These are phyloP conservation scores for Pseudogymnoascus sp. DNA, from an alignment of 2,329 filamentous ascomycete genomes.

Conservation along the genomic window DNA sequence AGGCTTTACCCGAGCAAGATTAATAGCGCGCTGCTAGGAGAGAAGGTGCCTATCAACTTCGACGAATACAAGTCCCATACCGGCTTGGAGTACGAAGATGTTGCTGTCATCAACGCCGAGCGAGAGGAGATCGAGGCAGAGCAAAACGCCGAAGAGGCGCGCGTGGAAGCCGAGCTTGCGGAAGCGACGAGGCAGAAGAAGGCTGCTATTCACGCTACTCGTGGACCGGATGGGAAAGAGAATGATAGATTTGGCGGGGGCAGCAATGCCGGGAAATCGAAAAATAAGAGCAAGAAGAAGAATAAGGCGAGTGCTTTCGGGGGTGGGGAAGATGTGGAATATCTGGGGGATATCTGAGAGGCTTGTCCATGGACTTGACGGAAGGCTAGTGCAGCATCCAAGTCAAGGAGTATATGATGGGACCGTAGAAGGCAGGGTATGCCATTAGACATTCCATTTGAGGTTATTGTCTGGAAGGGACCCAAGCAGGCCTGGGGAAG, in stretches of 20 bases:
- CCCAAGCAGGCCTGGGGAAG: not conserved
- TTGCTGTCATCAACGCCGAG: conserved; percentile 50
- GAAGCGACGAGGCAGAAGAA: conserved; percentile 24
- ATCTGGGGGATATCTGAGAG: not conserved
- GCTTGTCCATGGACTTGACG: conserved; percentile 4
- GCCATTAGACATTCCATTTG: not conserved
- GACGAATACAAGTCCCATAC: conserved; percentile 53
- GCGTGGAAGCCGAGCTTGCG: conserved; percentile 36
- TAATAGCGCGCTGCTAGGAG: conserved; percentile 54
- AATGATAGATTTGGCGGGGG: conserved; percentile 1
- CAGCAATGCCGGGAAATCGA: conserved; percentile 15
- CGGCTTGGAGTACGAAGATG: conserved; percentile 46
- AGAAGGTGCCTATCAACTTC: conserved; percentile 53
- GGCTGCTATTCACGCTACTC: conserved; percentile 19
- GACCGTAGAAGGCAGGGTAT: not conserved
- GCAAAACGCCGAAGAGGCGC: conserved; percentile 40
- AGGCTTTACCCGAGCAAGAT: conserved; percentile 56
- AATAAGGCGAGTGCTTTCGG: conserved; percentile 12
- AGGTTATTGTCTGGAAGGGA: not conserved
- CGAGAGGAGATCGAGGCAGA: conserved; percentile 36
- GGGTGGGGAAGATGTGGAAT: conserved; percentile 11
- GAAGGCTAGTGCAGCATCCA: conserved; percentile 16
- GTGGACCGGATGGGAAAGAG: not conserved
- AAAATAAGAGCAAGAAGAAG: conserved; percentile 17
- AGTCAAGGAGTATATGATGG: not conserved